Evolutionary conservation across 1,284 basidiomycete genomes (phyloP).

Genomic region (Anthracocystis panici-leucophaei): DNA sequence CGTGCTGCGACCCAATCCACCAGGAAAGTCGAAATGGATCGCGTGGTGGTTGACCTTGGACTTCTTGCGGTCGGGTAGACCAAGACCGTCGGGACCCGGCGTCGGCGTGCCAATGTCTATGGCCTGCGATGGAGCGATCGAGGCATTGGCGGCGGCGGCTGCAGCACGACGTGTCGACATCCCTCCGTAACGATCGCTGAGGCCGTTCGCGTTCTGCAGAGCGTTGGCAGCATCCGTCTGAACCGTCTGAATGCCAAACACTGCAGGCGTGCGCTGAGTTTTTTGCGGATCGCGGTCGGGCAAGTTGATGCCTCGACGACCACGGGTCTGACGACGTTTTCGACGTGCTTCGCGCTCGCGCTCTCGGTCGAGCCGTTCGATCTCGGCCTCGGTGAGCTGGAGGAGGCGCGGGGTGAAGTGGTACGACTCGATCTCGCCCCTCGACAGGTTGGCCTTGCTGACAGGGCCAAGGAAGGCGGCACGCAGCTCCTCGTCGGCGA

Average conservation of each 20-base stretch:
- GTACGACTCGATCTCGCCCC: constrained; percentile 77
- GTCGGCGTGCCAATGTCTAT: constrained; percentile 55
- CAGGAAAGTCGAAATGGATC: constrained; percentile 63
- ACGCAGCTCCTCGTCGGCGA: constrained; percentile 92
- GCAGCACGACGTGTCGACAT: constrained; percentile 59
- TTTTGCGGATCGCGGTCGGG: constrained; percentile 93
- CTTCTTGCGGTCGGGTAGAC: constrained; percentile 51
- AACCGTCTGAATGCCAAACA: constrained; percentile 64
- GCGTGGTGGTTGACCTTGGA: constrained; percentile 59
- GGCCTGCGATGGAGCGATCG: constrained; percentile 52
- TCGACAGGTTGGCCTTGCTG: constrained; percentile 63
- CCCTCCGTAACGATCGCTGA: constrained; percentile 47
- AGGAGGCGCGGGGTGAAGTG: constrained; percentile 87
- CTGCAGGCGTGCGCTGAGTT: constrained; percentile 77
- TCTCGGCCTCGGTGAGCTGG: constrained; percentile 87
- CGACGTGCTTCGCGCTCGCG: constrained; percentile 90
- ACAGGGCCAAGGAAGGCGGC: constrained; percentile 87
- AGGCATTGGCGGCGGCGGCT: constrained; percentile 62
- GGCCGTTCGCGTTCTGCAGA: constrained; percentile 28
- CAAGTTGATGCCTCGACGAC: constrained; percentile 85
- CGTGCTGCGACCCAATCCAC: constrained; percentile 59
- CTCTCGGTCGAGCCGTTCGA: constrained; percentile 87
- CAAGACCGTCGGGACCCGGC: constrained; percentile 47
- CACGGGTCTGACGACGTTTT: constrained; percentile 85
- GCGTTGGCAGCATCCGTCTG: constrained; percentile 35